Evolutionary conservation across 163 green algal genomes (phyloP).

Genomic region (Volvox carteri): DNA sequence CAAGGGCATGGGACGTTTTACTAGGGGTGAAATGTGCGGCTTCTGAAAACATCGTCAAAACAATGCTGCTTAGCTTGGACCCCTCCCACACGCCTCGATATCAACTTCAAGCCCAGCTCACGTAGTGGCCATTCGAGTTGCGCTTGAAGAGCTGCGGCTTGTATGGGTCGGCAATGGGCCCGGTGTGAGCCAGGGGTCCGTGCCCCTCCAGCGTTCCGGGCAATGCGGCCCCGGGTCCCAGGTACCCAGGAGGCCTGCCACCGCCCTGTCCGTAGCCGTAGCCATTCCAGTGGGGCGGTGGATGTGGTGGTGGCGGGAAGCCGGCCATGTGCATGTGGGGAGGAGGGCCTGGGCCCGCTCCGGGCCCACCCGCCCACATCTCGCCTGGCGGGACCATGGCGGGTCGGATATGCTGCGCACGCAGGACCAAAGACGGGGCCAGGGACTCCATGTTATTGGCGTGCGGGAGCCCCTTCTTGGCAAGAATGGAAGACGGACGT

Average conservation of each 20-base stretch:
- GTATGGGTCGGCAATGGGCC: constrained; percentile 18
- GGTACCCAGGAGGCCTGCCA: not conserved
- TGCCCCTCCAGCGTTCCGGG: not conserved
- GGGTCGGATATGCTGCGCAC: constrained; percentile 33
- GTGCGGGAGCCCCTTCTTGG: too few relatives aligned
- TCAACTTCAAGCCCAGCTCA: constrained; percentile 16
- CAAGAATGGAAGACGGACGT: too few relatives aligned
- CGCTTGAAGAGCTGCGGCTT: constrained; percentile 31
- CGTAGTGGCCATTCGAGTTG: constrained; percentile 19
- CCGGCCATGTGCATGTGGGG: not conserved
- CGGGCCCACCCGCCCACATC: constrained; percentile 5
- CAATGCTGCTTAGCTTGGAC: too few relatives aligned
- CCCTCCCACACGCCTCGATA: too few relatives aligned
- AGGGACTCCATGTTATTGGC: too few relatives aligned
- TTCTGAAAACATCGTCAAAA: too few relatives aligned
- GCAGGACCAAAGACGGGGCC: not conserved
- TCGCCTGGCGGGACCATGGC: not conserved
- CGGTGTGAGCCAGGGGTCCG: not conserved
- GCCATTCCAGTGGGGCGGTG: not conserved
- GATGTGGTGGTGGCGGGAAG: not conserved
- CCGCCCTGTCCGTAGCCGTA: not conserved
- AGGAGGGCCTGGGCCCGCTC: not conserved
- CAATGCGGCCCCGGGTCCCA: not conserved
- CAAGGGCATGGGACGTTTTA: too few relatives aligned
- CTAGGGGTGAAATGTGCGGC: too few relatives aligned